Base-by-base conservation (phyloP, 1,284 basidiomycete genomes). In the Moesziomyces sp. region DNA sequence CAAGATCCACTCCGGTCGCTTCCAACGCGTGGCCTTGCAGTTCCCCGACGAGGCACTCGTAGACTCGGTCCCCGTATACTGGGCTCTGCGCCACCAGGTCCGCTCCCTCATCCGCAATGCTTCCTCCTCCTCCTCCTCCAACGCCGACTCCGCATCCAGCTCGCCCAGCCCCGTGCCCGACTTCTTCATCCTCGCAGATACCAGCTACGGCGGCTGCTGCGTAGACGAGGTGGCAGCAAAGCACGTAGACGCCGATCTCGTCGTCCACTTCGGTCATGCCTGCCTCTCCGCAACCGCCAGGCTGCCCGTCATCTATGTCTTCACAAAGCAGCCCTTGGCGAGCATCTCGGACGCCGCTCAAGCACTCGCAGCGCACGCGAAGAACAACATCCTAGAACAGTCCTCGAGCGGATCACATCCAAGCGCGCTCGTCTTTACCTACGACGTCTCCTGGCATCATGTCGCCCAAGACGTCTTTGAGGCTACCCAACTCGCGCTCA, bases 131-230 rank as follows among this genome's bases (percentile, higher is more conserved):
- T 1, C 28, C 3, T 24, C 19, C 16, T 23, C 38, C 4, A 4
- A 35, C 8, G 24, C 38, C 3, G 38, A 58, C 35, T 40, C 58
- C 0, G 8, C 58, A 2, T 61, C 68, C 19, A 30, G 58, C 2
- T 57, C 57, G 14, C 47, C 50, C 1, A 19, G 16, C 9, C 24
- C n/a, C 11, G 21, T 57, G 19, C 65, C 71, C 3, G 55, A 65
- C 21, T 86, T 94, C 26, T 98, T 95, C 82, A 91, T 98, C 6
- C 88, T 97, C 19, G 95, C 95, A 14, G 96, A 98, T 85, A 98
- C 95, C 26, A 97, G 94, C 28, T 98, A 98, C 84, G 96, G 95
- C 83, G 97, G 94, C 79, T 99, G 96, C 83, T 99, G 96, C 82
- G 94, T 97, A 5, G 97, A 99, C 83, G 93, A 98, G 79, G 91